phyloP scores from a whole-genome alignment of 305 asterid species.

The Fraxinus nigra region DNA sequence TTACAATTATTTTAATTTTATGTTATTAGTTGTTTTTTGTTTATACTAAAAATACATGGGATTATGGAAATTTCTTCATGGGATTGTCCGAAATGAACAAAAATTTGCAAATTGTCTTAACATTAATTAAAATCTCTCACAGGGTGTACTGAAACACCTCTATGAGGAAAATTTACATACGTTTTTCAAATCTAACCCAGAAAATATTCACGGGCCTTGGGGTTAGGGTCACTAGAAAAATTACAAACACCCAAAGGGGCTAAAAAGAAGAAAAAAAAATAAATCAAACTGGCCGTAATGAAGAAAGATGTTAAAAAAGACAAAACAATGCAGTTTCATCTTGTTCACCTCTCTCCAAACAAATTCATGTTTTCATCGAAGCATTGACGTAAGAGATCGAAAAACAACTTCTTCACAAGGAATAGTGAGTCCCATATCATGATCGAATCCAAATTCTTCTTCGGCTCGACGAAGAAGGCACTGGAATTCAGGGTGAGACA shows the following conservation, averaged over 20 bases:
- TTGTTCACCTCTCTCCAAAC: constrained; percentile 36
- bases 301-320: constrained; percentile 36
- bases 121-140: constrained; percentile 19
- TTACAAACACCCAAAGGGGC: constrained; percentile 4
- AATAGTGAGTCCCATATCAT: constrained; percentile 79
- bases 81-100: not conserved
- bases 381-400: constrained; percentile 66
- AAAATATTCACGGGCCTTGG: constrained; percentile 27
- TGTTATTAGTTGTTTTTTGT: not conserved
- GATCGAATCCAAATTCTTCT: constrained; percentile 79
- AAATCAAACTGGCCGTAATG: not conserved
- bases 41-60: not conserved
- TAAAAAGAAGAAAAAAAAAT: not conserved
- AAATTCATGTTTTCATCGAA: constrained; percentile 31
- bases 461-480: constrained; percentile 64
- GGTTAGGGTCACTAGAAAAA: constrained; percentile 30
- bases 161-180: constrained; percentile 26
- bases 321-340: constrained; percentile 25
- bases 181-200: constrained; percentile 45
- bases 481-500: constrained; percentile 64
- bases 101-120: not conserved
- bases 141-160: constrained; percentile 50
- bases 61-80: not conserved
- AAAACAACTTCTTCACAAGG: constrained; percentile 82
- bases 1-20: no score